Percentiles rank a stretch among this genome's conserved stretches.
Evolutionary conservation across 805 yeast genomes (phyloP).

Genomic region (Zygosaccharomyces rouxii): DNA sequence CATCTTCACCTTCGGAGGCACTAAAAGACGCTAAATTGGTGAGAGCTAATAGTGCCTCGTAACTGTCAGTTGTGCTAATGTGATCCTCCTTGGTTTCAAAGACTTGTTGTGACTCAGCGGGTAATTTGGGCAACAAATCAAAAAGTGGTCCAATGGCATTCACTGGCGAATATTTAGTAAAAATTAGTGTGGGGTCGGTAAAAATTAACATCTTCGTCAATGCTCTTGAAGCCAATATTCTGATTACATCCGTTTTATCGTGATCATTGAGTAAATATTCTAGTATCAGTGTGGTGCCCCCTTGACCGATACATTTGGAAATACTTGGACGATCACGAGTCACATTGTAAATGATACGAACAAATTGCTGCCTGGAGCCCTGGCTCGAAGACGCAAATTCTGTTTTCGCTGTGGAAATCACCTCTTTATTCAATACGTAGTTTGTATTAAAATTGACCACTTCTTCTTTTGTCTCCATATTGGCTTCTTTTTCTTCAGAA

Average conservation of each 20-base stretch:
- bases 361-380: slow-evolving; percentile 32
- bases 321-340: slow-evolving; percentile 21
- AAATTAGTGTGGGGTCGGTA: slow-evolving; percentile 44
- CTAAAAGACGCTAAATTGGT: slow-evolving; percentile 59
- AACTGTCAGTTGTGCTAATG: slow-evolving; percentile 36
- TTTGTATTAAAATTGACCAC: slow-evolving; percentile 18
- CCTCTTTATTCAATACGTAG: slow-evolving; percentile 19
- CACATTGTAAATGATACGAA: slow-evolving; percentile 33
- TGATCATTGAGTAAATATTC: slow-evolving; percentile 33
- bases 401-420: slow-evolving; percentile 21
- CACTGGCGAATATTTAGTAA: slow-evolving; percentile 40
- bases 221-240: slow-evolving; percentile 39
- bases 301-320: slow-evolving; percentile 42
- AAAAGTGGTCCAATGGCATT: slow-evolving; percentile 45
- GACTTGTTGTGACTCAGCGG: slow-evolving; percentile 8
- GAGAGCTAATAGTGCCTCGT: slow-evolving; percentile 57
- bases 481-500: slow-evolving; percentile 13
- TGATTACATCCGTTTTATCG: slow-evolving; percentile 22
- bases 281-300: slow-evolving; percentile 40
- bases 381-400: slow-evolving; percentile 13
- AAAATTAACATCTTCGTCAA: slow-evolving; percentile 42
- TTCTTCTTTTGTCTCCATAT: slow-evolving; percentile 20
- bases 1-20: slow-evolving; percentile 39
- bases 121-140: slow-evolving; percentile 33
- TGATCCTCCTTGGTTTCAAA: slow-evolving; percentile 16